Percentiles rank a stretch among this genome's conserved stretches.
Evolutionary conservation across 306 rosid species (phyloP).

Genomic region (Lotus japonicus): DNA sequence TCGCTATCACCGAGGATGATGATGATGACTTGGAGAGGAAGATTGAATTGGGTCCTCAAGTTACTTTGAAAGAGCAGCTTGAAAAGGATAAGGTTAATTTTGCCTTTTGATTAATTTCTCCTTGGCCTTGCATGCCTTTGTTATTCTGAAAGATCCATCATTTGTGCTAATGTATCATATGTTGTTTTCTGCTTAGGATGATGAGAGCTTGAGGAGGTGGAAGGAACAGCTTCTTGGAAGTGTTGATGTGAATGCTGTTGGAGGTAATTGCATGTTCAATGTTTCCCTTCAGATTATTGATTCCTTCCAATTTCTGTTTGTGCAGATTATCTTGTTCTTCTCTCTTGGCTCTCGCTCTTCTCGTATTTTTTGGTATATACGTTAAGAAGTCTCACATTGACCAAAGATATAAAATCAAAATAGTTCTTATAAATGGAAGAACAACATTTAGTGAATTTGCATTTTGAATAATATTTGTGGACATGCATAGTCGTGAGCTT

Average conservation of each 20-base stretch:
- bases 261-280: slow-evolving; percentile 42
- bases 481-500: background rate
- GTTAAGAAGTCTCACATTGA: no score
- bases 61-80: slow-evolving; percentile 70
- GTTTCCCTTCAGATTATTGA: background rate
- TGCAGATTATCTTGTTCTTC: background rate
- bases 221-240: slow-evolving; percentile 94
- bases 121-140: background rate
- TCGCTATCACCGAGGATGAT: slow-evolving; percentile 59
- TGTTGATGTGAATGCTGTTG: slow-evolving; percentile 68
- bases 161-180: no score
- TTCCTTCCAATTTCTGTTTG: background rate
- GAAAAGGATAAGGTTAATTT: slow-evolving; percentile 77
- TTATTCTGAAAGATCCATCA: background rate
- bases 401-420: no score
- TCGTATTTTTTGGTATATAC: no score
- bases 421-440: no score
- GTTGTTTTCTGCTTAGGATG: slow-evolving; percentile 47
- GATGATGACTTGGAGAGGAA: slow-evolving; percentile 60
- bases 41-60: slow-evolving; percentile 78
- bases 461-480: background rate
- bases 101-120: background rate
- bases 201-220: slow-evolving; percentile 91
- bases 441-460: no score
- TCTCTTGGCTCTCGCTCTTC: background rate